Percentiles rank a stretch among this genome's conserved stretches.
These are phyloP conservation scores for Jimgerdemannia lactiflua DNA, from an alignment of 192 early-diverging fungal species.

Conservation along the genomic window DNA sequence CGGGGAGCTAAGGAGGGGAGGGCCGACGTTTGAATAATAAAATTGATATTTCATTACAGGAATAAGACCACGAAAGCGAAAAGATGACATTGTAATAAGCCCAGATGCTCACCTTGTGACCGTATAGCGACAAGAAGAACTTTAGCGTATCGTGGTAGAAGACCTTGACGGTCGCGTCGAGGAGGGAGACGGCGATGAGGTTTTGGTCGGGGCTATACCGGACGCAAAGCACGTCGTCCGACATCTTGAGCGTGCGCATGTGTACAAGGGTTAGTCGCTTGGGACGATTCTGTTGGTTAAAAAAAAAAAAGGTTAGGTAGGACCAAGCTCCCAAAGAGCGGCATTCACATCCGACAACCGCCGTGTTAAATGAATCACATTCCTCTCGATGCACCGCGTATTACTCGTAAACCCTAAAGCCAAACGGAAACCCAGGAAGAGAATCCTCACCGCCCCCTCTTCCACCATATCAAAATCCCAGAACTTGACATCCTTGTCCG, in stretches of 20 bases:
- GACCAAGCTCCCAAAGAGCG: neutral
- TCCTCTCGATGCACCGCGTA: no score
- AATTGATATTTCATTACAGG: neutral
- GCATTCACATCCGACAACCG: neutral
- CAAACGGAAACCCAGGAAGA: neutral
- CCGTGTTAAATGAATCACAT: no score
- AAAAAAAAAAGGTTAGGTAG: neutral
- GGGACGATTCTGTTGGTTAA: neutral
- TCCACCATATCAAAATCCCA: conserved; percentile 90
- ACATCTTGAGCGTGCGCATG: conserved; percentile 89
- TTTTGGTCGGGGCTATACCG: conserved; percentile 82
- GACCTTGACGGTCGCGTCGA: conserved; percentile 96
- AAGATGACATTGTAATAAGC: neutral
- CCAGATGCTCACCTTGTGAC: conserved; percentile 65
- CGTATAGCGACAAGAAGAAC: conserved; percentile 96
- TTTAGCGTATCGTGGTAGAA: conserved; percentile 97
- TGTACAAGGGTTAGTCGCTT: conserved; percentile 80
- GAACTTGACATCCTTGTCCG: conserved; percentile 96
- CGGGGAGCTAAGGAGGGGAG: conserved; percentile 59
- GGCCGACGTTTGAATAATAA: neutral
- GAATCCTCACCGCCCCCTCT: conserved; percentile 21
- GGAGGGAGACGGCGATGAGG: conserved; percentile 85
- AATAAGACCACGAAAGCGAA: neutral
- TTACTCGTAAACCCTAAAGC: no score
- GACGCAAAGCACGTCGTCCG: conserved; percentile 89